Conservation (phyloP, 805 yeast genomes). For the Candida stauntonica region DNA sequence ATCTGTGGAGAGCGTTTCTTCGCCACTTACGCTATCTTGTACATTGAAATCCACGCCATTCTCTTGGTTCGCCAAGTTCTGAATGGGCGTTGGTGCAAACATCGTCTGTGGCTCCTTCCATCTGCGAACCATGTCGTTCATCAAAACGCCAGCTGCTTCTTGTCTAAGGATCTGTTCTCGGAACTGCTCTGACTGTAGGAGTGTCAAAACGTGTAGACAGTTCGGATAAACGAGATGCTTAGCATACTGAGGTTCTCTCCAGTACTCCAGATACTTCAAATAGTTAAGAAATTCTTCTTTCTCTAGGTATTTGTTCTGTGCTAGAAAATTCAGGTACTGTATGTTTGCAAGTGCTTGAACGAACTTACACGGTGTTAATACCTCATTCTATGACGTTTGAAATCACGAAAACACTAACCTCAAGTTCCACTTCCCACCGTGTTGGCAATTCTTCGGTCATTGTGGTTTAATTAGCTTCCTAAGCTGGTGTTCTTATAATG, state of each 20-base stretch:
- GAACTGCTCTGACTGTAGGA: slow-evolving; percentile 45
- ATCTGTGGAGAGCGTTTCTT: background rate
- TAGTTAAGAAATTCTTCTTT: slow-evolving; percentile 71
- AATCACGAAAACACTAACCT: slow-evolving; percentile 36
- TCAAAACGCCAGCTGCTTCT: slow-evolving; percentile 52
- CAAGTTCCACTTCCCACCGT: slow-evolving; percentile 86
- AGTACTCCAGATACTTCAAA: slow-evolving; percentile 76
- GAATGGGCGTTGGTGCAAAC: slow-evolving; percentile 26
- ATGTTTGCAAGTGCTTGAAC: slow-evolving; percentile 90
- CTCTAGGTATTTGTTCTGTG: slow-evolving; percentile 75
- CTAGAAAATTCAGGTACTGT: slow-evolving; percentile 79
- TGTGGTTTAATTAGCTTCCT: background rate
- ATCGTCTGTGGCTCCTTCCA: slow-evolving; percentile 40
- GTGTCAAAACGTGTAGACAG: slow-evolving; percentile 68
- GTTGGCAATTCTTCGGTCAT: slow-evolving; percentile 48
- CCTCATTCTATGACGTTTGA: no score
- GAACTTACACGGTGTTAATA: no score
- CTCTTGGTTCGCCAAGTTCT: slow-evolving; percentile 1
- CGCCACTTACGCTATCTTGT: background rate
- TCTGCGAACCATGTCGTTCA: slow-evolving; percentile 73
- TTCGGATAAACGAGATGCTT: slow-evolving; percentile 78
- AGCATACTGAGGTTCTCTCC: slow-evolving; percentile 72
- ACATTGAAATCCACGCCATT: background rate
- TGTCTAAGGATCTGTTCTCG: slow-evolving; percentile 52
- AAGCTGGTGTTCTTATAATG: no score